Base-by-base conservation (phyloP, 106 monocot genomes). In the Platanthera guangdongensis region DNA sequence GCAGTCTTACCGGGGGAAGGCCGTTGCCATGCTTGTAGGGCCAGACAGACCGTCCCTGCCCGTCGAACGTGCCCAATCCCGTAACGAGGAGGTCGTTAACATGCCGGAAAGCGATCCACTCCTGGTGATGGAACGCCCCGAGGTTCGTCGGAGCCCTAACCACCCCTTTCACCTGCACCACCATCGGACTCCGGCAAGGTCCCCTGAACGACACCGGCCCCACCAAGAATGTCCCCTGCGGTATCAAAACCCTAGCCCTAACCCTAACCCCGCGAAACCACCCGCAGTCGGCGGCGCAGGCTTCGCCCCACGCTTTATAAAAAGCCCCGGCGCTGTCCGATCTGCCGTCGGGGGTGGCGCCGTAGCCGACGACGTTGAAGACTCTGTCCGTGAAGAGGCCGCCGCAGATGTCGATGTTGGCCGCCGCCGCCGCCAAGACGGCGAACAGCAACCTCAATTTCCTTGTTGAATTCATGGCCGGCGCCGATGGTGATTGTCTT, bases 31-130 rank as follows among this genome's bases (percentile, higher is more conserved):
- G 72, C 16, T 72, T 78, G 32, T 54, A 13, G 0, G 32, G 53
- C 78, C 78, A 78, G 3, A 71, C 13, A 18, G 57, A 39, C 47
- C 14, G 46, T 0, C 78, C 78, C 22, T 72, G 78, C 13, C 78
- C 78, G 18, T 71, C 45, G 32, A 78, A 70, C 1, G 46, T 71
- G 55, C 78, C 78, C 2, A 70, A n/a, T 6, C 78, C 78, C 5
- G 55, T 71, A 12, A 78, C 48, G 39, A 47, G 47, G 0, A 78
- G 52, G 18, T 14, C 39, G 48, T 72, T 72, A 7, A 78, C 71
- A 28, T 78, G 55, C 55, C 71, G 53, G 57, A 78, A 78, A 18
- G 52, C 71, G 54, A 78, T 78, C 78, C 78, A 78, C 32, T 70
- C 57, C 52, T 71, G 10, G 9, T 46, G 32, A 1, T 51, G 46